Conservation (phyloP, 106 monocot species). For the Dendrobium catenatum region DNA sequence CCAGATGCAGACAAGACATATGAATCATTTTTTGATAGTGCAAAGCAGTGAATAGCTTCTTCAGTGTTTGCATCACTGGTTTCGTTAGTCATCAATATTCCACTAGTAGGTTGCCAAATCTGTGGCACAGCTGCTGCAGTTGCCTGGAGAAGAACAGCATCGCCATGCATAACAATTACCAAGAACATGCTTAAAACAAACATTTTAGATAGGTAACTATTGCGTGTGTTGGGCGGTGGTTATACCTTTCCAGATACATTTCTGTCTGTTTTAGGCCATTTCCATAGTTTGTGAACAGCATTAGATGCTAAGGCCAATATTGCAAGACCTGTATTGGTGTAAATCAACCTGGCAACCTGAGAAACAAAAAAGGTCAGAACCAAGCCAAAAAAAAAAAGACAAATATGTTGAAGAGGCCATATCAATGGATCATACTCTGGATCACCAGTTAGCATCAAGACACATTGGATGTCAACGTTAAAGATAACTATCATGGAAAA, state of each 20-base stretch:
- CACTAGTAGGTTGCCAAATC: conserved; percentile 30
- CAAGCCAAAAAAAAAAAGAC: neutral
- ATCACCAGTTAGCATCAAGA: neutral
- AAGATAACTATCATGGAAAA: neutral
- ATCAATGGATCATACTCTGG: neutral
- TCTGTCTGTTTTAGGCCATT: conserved; percentile 52
- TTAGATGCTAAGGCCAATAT: conserved; percentile 56
- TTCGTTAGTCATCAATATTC: conserved; percentile 35
- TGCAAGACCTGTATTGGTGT: conserved; percentile 56
- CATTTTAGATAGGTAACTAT: neutral
- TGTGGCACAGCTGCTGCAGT: conserved; percentile 23
- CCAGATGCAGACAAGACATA: conserved; percentile 66
- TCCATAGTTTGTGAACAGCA: conserved; percentile 64
- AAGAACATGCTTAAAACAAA: neutral
- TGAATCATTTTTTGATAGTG: conserved; percentile 53
- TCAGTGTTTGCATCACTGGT: conserved; percentile 23
- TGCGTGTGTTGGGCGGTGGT: neutral
- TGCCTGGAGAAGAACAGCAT: conserved; percentile 20
- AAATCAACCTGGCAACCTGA: conserved; percentile 51
- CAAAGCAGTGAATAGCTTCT: conserved; percentile 35
- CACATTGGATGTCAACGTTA: neutral
- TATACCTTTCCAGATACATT: conserved; percentile 52
- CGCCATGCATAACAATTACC: neutral
- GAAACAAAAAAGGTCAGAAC: neutral
- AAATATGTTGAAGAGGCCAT: neutral